Evolutionary conservation across 345 rosid genomes (phyloP), one percentile per base, ranked within the genome.

Genomic region (Limnanthes douglasii): DNA sequence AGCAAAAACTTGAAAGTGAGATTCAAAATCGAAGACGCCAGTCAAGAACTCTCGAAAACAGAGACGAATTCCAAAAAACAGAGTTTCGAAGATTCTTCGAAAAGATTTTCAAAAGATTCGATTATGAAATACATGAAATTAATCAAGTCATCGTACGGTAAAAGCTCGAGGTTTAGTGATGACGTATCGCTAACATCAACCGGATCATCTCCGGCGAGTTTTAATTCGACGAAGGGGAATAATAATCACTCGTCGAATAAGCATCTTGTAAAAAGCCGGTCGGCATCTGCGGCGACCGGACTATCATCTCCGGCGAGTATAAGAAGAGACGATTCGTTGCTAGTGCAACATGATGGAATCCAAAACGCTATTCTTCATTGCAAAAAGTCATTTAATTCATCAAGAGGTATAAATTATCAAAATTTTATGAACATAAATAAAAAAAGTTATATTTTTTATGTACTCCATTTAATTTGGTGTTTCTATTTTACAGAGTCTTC

Each of bases 311-410:
- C 92, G 45, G 72, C 39, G 25, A 76, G 59, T 10, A 48, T 75
- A 57, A 75, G 85, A 51, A 76, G 75, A 7, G 96, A 92, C 3
- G 94, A 92, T 51, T 81, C 96, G 25, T 53, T 92, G 45, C 30
- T 72, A 34, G 74, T 73, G 29, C 96, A 85, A 38, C 65, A 92
- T 37, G 99, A 92, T 55, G 93, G 93, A 51, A 92, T 92, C 47
- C 86, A 92, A 39, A 60, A 96, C 34, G 96, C 99, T 24, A 92
- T 92, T 42, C 71, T 78, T 12, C 99, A 92, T 39, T 92, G 99
- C 81, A 92, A 92, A 69, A 69, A 64, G 38, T 92, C 99, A 11
- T 78, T 78, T 49, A 69, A 66, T 12, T 62, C 78, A 15, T 61
- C 68, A 0, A 56, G 65, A 56, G 73, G 78, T 66, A 50, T 0